phyloP scores from a whole-genome alignment of 495 filamentous ascomycete genomes.

The Trichoderma reesei region DNA sequence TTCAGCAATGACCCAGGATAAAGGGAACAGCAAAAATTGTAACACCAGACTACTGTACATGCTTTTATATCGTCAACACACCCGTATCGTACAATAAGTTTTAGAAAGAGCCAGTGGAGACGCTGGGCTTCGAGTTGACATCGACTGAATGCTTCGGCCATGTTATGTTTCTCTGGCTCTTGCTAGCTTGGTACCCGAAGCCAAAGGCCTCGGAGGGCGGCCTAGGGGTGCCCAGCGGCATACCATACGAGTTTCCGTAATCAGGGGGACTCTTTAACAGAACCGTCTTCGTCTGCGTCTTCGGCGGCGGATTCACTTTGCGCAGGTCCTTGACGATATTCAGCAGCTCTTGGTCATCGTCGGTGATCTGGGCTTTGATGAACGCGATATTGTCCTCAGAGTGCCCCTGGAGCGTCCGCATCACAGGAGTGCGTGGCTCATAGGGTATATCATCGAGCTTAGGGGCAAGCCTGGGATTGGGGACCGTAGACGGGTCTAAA shows the following conservation, averaged over 20 bases:
- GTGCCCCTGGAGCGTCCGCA: conserved; percentile 49
- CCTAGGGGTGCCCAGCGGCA: neutral
- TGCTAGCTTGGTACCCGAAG: neutral
- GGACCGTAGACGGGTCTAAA: conserved; percentile 53
- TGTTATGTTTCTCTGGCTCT: neutral
- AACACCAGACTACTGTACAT: neutral
- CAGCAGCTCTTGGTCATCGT: conserved; percentile 60
- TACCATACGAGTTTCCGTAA: neutral
- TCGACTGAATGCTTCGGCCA: neutral
- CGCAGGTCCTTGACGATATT: conserved; percentile 57
- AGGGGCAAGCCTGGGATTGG: conserved; percentile 34
- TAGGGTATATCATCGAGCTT: conserved; percentile 54
- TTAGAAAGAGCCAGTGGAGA: neutral
- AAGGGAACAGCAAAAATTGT: neutral
- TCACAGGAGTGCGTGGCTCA: conserved; percentile 63
- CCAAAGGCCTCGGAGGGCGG: neutral
- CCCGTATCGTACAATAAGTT: neutral
- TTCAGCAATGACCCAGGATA: neutral
- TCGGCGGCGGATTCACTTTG: conserved; percentile 10
- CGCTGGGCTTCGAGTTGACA: neutral
- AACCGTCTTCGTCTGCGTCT: neutral
- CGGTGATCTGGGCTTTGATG: conserved; percentile 75
- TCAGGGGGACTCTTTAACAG: neutral
- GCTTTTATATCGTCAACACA: neutral
- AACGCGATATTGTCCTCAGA: conserved; percentile 43